Base-by-base conservation (phyloP, 345 rosid genomes). In the Schrenkiella parvula region DNA sequence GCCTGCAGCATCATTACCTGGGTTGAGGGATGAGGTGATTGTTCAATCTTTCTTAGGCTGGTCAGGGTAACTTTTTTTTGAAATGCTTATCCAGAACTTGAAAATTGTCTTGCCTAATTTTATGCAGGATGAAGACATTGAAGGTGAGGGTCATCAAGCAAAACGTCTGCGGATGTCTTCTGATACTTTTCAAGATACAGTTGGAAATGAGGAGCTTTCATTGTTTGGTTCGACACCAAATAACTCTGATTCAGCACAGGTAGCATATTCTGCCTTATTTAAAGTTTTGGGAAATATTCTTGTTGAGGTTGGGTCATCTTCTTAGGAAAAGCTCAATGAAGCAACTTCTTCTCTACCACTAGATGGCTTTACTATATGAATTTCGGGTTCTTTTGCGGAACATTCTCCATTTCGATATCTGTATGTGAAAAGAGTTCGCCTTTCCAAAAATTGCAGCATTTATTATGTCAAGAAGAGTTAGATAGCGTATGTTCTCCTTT, bases 131-230 rank as follows among this genome's bases (percentile, higher is more conserved):
- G 99, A 95, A 71, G 97, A 91, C 72, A 89, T 89, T 83, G 99
- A 95, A 78, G 92, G 85, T 71, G 98, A 89, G 47, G 75, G 63
- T 56, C 89, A 89, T 80, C 74, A 80, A 70, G 75, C 89, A 53
- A 93, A 93, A 87, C 87, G 96, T 77, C 77, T 90, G 80, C 87
- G 87, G 77, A 74, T 73, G 81, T 84, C 97, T 66, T 84, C 96
- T 71, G 97, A 91, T 83, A 83, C 86, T 74, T 87, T 88, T 80
- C 97, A 91, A 83, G 98, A 93, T 82, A 84, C 87, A 84, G 77
- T 82, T 75, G 81, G 87, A 44, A 90, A 91, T 64, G 98, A 95
- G 78, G 99, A 95, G 87, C 97, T 95, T 68, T 88, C 95, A 21
- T 73, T 95, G 68, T 91, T 81, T 82, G 95, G 90, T 65, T 88